Base-by-base conservation (phyloP, 345 rosid genomes). In the Physaria fendleri region DNA sequence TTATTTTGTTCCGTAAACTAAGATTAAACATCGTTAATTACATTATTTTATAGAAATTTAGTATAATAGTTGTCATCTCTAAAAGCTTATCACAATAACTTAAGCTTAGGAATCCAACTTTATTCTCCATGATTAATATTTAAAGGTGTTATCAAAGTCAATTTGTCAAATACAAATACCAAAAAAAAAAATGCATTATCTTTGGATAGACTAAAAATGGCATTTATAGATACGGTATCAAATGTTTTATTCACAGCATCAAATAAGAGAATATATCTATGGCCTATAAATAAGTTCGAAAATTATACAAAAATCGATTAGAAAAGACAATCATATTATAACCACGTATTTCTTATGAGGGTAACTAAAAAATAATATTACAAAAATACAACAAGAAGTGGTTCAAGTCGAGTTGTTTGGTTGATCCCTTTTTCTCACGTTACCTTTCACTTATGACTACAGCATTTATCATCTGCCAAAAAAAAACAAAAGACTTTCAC, bases 401-500 rank as follows among this genome's bases (percentile, higher is more conserved):
- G 48, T 48, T 43, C 32, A 41, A 44, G 41, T 59, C 66, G 61
- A 39, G 29, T 40, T 48, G 52, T 43, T 43, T 60, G 56, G 11
- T 14, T 47, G 51, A 29, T 39, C 17, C 29, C 11, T 43, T 47
- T 59, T 47, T 59, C 30, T 32, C 34, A 42, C 47, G 17, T 51
- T 55, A 18, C 62, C 7, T 35, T 52, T 52, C 49, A 68, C 18
- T 1, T 20, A n/a, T n/a, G n/a, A n/a, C n/a, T n/a, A 44, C 48
- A 43, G 16, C 56, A 68, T 44, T 60, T 53, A 0, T 61, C 61
- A 44, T 68, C 73, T 68, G 56, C n/a, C n/a, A n/a, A n/a, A n/a
- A n/a, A n/a, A n/a, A n/a, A n/a, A n/a, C 49, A 68, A 60, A 52
- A 6, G 7, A 7, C 39, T 42, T 43, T 52, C 0, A 28, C 6